Base-by-base conservation (phyloP, 257 asterid genomes). In the Lantana camara region DNA sequence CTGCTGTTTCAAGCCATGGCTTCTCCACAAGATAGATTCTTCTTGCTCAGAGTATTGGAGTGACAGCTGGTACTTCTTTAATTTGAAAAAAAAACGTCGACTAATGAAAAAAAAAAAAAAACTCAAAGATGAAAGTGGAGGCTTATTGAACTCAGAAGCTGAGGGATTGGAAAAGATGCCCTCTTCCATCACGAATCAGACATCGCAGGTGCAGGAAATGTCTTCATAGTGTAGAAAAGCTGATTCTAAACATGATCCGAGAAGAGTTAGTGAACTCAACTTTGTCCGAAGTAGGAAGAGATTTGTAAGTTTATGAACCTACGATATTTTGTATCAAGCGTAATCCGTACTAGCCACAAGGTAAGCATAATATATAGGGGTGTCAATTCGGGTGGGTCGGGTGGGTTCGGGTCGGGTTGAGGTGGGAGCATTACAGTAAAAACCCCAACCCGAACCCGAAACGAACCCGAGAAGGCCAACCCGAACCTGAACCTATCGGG, bases 81-180 rank as follows among this genome's bases (percentile, higher is more conserved):
- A 53, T 62, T 1, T 68, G 60, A 11, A 58, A 58, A 10, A 45
- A n/a, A n/a, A n/a, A n/a, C n/a, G n/a, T n/a, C n/a, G n/a, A n/a
- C n/a, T n/a, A n/a, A n/a, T n/a, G 11, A 4, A 35, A 2, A 35
- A 10, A 9, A 1, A 7, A 9, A 1, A 35, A 15, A 4, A 65
- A n/a, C 44, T 47, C 67, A 34, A 13, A 27, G 50, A 32, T 34
- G 57, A 66, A n/a, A 7, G 72, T 77, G 5, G 83, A 75, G 66
- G 73, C 7, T 0, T 77, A 81, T 37, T 77, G 87, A 84, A 81
- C 77, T 14, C 73, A 67, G 45, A 78, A 64, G 61, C 59, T 81
- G 67, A 77, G 57, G 50, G 87, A 81, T 16, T 77, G 81, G 84
- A 70, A 71, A 48, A 66, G 67, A 40, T 32, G 80, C 38, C 69